These are phyloP conservation scores for Heterobasidion irregulare DNA, from an alignment of 1,284 basidiomycete species.

Conservation along the genomic window DNA sequence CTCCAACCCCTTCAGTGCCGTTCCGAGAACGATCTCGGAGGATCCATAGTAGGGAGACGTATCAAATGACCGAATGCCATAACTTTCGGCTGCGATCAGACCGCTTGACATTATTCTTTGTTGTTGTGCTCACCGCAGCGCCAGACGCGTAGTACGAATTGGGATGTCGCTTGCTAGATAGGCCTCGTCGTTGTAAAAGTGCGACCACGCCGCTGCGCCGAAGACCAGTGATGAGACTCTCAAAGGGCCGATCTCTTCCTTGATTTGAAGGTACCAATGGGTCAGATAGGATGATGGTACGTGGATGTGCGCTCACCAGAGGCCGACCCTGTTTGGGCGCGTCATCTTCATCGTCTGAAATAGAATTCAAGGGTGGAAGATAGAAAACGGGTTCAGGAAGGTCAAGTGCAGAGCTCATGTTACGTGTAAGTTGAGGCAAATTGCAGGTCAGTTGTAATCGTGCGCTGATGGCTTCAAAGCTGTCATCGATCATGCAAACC, in stretches of 20 bases:
- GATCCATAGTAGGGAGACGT: slow-evolving; percentile 86
- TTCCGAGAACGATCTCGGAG: slow-evolving; percentile 85
- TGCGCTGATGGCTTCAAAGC: background rate
- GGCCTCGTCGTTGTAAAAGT: slow-evolving; percentile 64
- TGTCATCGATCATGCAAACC: background rate
- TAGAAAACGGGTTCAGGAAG: slow-evolving; percentile 32
- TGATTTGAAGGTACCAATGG: slow-evolving; percentile 4
- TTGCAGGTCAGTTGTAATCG: background rate
- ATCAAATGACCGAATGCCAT: slow-evolving; percentile 88
- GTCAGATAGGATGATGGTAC: background rate
- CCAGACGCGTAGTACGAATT: slow-evolving; percentile 68
- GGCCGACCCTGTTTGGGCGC: slow-evolving; percentile 31
- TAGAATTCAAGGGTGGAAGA: slow-evolving; percentile 29
- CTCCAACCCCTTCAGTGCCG: slow-evolving; percentile 54
- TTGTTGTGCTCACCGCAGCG: slow-evolving; percentile 51
- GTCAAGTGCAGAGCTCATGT: slow-evolving; percentile 34
- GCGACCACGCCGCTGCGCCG: slow-evolving; percentile 68
- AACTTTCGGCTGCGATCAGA: slow-evolving; percentile 33
- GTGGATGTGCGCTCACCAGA: slow-evolving; percentile 21
- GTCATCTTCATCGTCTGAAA: slow-evolving; percentile 45
- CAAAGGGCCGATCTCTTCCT: slow-evolving; percentile 22
- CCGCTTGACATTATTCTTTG: background rate
- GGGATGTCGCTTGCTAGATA: slow-evolving; percentile 53
- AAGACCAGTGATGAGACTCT: slow-evolving; percentile 48
- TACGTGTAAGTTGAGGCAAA: slow-evolving; percentile 1